Percentiles rank a stretch among this genome's conserved stretches.
Conservation (phyloP, 495 filamentous ascomycete species). For the Penicillium steckii region DNA sequence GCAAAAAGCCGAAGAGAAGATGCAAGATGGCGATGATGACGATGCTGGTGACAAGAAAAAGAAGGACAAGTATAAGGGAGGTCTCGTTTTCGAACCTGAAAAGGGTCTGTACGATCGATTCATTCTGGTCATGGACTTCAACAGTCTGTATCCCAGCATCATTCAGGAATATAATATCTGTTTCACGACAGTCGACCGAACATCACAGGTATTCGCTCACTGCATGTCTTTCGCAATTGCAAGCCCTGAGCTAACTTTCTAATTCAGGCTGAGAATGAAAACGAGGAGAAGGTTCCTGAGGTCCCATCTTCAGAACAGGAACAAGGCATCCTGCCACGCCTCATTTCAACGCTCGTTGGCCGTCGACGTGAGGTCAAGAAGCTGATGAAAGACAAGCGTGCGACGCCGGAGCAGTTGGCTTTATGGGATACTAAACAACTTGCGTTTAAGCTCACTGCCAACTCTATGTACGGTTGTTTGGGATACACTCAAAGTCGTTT, state of each 20-base stretch:
- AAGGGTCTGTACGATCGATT: constrained; percentile 97
- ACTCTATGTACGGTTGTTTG: constrained; percentile 99
- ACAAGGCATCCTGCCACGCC: constrained; percentile 79
- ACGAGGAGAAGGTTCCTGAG: constrained; percentile 69
- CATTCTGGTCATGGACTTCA: constrained; percentile 99
- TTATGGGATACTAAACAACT: constrained; percentile 99
- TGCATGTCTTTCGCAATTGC: neutral
- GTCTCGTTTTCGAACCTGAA: constrained; percentile 96
- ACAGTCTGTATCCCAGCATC: constrained; percentile 97
- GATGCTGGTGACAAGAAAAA: constrained; percentile 89
- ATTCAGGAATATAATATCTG: constrained; percentile 99
- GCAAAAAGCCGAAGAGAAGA: constrained; percentile 63
- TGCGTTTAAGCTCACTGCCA: constrained; percentile 94
- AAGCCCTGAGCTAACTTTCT: constrained; percentile 9
- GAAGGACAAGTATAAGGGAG: constrained; percentile 98
- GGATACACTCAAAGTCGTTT: constrained; percentile 95
- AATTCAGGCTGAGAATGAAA: constrained; percentile 68
- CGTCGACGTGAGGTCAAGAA: constrained; percentile 89
- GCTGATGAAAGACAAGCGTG: constrained; percentile 90
- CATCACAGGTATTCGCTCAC: constrained; percentile 47
- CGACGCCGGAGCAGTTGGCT: constrained; percentile 80
- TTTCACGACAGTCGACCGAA: constrained; percentile 91
- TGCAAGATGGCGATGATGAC: constrained; percentile 64
- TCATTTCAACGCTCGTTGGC: constrained; percentile 86
- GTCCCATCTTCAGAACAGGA: constrained; percentile 67